phyloP scores from a whole-genome alignment of 352 stramenopile species.

The Phytophthora vignae region DNA sequence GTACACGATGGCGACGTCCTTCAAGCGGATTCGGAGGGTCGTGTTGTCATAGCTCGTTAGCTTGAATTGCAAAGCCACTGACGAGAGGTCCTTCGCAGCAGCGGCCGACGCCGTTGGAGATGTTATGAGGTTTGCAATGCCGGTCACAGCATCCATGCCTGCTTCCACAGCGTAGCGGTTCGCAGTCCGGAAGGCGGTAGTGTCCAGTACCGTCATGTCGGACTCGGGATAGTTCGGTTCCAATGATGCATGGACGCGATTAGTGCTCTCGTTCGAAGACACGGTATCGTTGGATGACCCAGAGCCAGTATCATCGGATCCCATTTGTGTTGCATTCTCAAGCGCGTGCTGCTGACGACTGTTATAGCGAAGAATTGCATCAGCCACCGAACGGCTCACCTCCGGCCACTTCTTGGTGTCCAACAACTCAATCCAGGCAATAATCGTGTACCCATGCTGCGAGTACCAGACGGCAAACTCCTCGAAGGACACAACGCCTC shows the following conservation, averaged over 20 bases:
- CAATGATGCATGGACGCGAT: slow-evolving; percentile 50
- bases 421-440: slow-evolving; percentile 89
- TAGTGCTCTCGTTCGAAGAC: slow-evolving; percentile 70
- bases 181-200: slow-evolving; percentile 31
- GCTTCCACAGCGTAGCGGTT: slow-evolving; percentile 50
- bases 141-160: slow-evolving; percentile 63
- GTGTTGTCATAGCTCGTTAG: slow-evolving; percentile 89
- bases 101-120: slow-evolving; percentile 55
- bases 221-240: slow-evolving; percentile 57
- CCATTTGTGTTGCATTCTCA: slow-evolving; percentile 46
- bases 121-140: slow-evolving; percentile 69
- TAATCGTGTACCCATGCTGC: slow-evolving; percentile 79
- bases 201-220: slow-evolving; percentile 47
- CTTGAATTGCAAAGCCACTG: slow-evolving; percentile 87
- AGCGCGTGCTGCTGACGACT: slow-evolving; percentile 75
- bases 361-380: slow-evolving; percentile 83
- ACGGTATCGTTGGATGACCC: slow-evolving; percentile 71
- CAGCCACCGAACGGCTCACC: slow-evolving; percentile 63
- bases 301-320: slow-evolving; percentile 50
- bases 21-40: slow-evolving; percentile 79
- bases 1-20: slow-evolving; percentile 89
- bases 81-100: slow-evolving; percentile 65
- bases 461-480: slow-evolving; percentile 91
- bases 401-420: slow-evolving; percentile 87
- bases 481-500: slow-evolving; percentile 84